Conservation (phyloP, 2,329 filamentous ascomycete species). For the Diaporthe sp. region DNA sequence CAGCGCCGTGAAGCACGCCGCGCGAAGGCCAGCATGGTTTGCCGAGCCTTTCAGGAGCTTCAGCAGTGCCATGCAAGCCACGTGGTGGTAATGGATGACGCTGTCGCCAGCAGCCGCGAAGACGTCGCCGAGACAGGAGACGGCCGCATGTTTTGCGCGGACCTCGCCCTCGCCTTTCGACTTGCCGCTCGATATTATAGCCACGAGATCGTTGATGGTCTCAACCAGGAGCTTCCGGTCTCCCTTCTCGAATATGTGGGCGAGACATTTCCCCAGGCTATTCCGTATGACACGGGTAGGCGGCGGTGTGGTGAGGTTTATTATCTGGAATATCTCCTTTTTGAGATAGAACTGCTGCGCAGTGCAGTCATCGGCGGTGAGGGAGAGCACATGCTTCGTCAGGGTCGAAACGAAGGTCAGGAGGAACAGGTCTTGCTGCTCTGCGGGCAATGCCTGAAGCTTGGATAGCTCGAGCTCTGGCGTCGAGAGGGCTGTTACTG, state of each 20-base stretch:
- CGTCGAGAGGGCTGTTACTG: constrained; percentile 54
- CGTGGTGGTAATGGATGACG: constrained; percentile 83
- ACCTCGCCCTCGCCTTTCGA: constrained; percentile 80
- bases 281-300: constrained; percentile 91
- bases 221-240: constrained; percentile 95
- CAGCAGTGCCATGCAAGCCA: constrained; percentile 78
- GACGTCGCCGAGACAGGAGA: constrained; percentile 87
- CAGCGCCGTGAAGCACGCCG: constrained; percentile 80
- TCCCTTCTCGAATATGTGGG: constrained; percentile 84
- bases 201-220: constrained; percentile 88
- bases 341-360: constrained; percentile 93
- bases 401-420: constrained; percentile 89
- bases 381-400: constrained; percentile 80
- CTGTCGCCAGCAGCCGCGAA: constrained; percentile 95
- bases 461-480: constrained; percentile 91
- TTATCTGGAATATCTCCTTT: constrained; percentile 92
- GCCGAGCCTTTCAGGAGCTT: constrained; percentile 85
- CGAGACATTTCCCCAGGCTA: constrained; percentile 87
- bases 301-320: constrained; percentile 83
- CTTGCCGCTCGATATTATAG: constrained; percentile 80
- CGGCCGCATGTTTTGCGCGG: constrained; percentile 87
- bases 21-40: constrained; percentile 84
- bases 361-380: constrained; percentile 84
- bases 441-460: constrained; percentile 87
- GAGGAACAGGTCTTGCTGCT: constrained; percentile 96